Evolutionary conservation across 2,329 filamentous ascomycete genomes (phyloP), one percentile per base, ranked within the genome.

Genomic region (Pyrenophora teres): DNA sequence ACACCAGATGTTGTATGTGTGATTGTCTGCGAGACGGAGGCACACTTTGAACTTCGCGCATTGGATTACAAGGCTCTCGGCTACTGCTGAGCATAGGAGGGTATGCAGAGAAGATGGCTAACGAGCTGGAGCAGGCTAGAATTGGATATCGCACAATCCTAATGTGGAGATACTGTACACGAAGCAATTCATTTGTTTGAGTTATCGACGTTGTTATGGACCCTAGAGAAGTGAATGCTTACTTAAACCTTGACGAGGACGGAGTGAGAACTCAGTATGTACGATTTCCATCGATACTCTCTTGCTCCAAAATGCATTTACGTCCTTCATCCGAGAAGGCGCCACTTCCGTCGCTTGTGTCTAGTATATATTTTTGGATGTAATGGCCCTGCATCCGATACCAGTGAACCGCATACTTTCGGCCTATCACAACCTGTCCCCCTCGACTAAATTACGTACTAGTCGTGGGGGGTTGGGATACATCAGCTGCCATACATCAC

Each of bases 401-500:
- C 30, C 23, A 23, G 31, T 15, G 33, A 38, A 31, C 23, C 13
- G n/a, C 16, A 9, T 2, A 10, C 25, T 19, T 19, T 38, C 23
- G 12, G 10, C 4, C 15, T 18, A 5, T 5, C 8, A 13, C 12
- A 15, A 8, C 9, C 6, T 38, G 15, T 23, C 21, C 15, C 19
- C 15, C 15, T 13, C 27, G 23, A 19, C n/a, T 27, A 18, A 13
- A 54, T 23, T 52, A 59, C 30, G 41, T 62, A 2, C 48, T 62
- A 2, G 52, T 60, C 2, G 49, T 49, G 30, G 80, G 79, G 16
- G 79, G 79, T 5, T 80, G 10, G 79, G 79, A 18, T 81, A 77
- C 68, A 81, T 82, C 46, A 80, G 80, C 31, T 80, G 77, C 1
- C 80, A 82, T 61, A 82, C 79, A 1, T 72, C 74, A 0, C 67